phyloP scores from a whole-genome alignment of 1,284 basidiomycete genomes.

The Ganoderma sp. region DNA sequence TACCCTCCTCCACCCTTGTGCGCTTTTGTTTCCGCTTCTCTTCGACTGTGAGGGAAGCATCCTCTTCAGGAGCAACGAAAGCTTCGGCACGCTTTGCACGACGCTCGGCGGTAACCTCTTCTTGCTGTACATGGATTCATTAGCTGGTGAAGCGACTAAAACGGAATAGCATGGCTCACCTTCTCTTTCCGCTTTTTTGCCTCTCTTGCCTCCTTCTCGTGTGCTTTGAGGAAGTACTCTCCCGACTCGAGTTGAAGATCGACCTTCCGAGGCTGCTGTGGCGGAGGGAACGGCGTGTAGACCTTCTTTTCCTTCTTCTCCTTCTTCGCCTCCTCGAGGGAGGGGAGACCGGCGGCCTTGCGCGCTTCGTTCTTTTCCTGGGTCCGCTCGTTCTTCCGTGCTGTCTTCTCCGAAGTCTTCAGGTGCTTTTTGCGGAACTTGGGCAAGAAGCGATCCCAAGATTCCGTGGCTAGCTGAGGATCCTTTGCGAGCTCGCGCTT shows the following conservation, averaged over 20 bases:
- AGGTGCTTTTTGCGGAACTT: constrained; percentile 94
- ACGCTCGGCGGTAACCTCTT: constrained; percentile 69
- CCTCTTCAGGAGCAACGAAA: constrained; percentile 83
- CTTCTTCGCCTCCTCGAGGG: constrained; percentile 44
- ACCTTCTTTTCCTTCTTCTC: constrained; percentile 83
- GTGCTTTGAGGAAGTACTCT: constrained; percentile 96
- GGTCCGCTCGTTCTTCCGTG: constrained; percentile 78
- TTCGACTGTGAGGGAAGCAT: constrained; percentile 72
- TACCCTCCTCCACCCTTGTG: constrained; percentile 31
- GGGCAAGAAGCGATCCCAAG: constrained; percentile 98
- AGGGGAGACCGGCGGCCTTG: constrained; percentile 62
- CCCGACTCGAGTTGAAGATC: constrained; percentile 95
- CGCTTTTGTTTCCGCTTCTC: constrained; percentile 71
- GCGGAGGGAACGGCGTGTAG: constrained; percentile 99
- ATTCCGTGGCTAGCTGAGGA: constrained; percentile 92
- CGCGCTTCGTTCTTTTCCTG: constrained; percentile 63
- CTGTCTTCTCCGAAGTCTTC: constrained; percentile 91
- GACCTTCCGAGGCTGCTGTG: constrained; percentile 93
- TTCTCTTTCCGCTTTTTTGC: constrained; percentile 71
- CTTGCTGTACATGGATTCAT: constrained; percentile 62
- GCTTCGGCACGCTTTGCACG: constrained; percentile 81
- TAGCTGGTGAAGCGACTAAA: neutral
- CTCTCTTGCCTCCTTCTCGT: constrained; percentile 77
- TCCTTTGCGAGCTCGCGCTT: constrained; percentile 98
- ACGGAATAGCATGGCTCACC: constrained; percentile 46